Percentiles rank a stretch among this genome's conserved stretches.
phyloP scores from a whole-genome alignment of 2,329 filamentous ascomycete species.

The Rutstroemia sp. region DNA sequence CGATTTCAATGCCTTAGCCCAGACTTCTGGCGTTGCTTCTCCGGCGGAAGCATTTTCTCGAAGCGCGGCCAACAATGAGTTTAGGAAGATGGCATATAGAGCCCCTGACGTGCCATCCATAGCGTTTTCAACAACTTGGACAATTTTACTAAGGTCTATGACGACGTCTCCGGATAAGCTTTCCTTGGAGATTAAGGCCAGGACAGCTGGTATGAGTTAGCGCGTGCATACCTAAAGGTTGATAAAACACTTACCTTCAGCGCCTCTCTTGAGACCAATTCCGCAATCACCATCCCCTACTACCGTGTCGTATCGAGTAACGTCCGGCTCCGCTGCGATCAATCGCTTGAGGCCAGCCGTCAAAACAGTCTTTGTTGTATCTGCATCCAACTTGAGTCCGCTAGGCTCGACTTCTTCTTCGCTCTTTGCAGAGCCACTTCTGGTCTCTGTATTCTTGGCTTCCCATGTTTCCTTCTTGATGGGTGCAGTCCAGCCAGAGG shows the following conservation, averaged over 20 bases:
- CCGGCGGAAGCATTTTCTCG: constrained; percentile 20
- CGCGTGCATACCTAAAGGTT: not conserved
- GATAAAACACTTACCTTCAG: constrained; percentile 38
- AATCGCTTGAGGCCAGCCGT: constrained; percentile 48
- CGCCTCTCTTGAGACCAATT: constrained; percentile 59
- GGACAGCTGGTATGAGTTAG: constrained; percentile 31
- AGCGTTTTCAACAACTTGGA: constrained; percentile 55
- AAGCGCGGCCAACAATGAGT: constrained; percentile 52
- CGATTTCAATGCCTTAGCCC: constrained; percentile 58
- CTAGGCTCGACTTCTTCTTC: constrained; percentile 30
- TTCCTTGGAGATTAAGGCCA: constrained; percentile 35
- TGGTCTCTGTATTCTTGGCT: constrained; percentile 33
- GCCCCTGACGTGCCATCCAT: constrained; percentile 76
- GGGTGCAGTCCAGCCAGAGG: constrained; percentile 58
- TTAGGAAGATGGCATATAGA: constrained; percentile 69
- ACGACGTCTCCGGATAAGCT: constrained; percentile 49
- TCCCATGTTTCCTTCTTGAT: constrained; percentile 53
- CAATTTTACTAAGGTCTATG: constrained; percentile 51
- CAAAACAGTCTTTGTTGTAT: constrained; percentile 44
- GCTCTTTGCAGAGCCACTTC: constrained; percentile 18
- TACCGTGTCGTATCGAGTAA: constrained; percentile 62
- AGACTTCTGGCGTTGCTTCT: constrained; percentile 40
- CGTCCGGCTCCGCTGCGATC: constrained; percentile 55
- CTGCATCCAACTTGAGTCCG: constrained; percentile 24
- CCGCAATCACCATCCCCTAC: constrained; percentile 69